A percentile compares a stretch with the other conserved stretches of the same genome.
Conservation (phyloP, 208 protist species). For the Leishmania guyanensis region DNA sequence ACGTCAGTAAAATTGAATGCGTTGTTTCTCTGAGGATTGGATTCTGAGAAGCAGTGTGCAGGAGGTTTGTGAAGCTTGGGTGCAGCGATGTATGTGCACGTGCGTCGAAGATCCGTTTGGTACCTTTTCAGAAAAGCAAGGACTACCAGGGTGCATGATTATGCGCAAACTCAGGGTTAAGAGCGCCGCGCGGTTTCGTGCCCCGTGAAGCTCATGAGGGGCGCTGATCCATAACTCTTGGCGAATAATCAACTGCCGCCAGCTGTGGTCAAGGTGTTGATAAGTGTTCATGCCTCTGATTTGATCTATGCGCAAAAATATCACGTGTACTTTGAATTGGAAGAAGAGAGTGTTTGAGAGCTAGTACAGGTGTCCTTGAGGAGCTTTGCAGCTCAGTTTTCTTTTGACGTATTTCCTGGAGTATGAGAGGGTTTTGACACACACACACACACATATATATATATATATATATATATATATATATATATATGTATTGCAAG, state of each 20-base stretch:
- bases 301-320: not conserved
- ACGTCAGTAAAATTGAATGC: not conserved
- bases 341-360: not conserved
- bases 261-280: not conserved
- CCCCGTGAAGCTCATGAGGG: not conserved
- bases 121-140: not conserved
- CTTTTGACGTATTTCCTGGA: not conserved
- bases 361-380: not conserved
- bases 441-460: not conserved
- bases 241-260: not conserved
- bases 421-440: not conserved
- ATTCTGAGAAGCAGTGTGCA: not conserved
- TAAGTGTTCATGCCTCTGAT: not conserved
- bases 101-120: not conserved
- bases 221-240: not conserved
- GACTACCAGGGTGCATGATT: not conserved
- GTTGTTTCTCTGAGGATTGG: not conserved
- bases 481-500: not conserved
- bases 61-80: not conserved
- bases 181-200: not conserved
- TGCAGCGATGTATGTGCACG: not conserved
- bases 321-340: not conserved
- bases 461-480: not conserved
- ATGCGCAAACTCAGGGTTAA: not conserved
- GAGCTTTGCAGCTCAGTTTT: not conserved